phyloP scores from a whole-genome alignment of 2,329 filamentous ascomycete genomes.

The Aspergillus sp. region DNA sequence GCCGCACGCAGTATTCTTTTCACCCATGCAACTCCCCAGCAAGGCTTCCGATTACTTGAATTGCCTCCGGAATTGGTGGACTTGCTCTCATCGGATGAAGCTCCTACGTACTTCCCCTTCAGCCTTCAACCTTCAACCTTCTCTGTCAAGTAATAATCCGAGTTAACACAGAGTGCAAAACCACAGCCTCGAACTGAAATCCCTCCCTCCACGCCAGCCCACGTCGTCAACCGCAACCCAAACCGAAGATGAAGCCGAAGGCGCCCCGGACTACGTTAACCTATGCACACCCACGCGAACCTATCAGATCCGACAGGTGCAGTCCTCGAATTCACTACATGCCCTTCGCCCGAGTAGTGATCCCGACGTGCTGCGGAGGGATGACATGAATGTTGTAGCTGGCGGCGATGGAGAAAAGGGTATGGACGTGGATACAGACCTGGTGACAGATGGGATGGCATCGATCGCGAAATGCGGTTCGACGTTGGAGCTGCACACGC shows the following conservation, averaged over 20 bases:
- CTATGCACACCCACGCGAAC: conserved; percentile 52
- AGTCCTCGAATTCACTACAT: conserved; percentile 57
- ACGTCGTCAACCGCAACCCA: conserved; percentile 20
- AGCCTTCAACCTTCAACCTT: background rate
- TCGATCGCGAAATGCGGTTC: conserved; percentile 39
- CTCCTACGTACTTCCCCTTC: conserved; percentile 25
- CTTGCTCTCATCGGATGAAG: conserved; percentile 43
- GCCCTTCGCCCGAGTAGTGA: conserved; percentile 40
- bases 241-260: conserved; percentile 1
- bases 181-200: conserved; percentile 38
- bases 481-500: conserved; percentile 37
- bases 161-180: background rate
- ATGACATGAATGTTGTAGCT: conserved; percentile 21
- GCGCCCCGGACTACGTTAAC: conserved; percentile 40
- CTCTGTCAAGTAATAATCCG: background rate
- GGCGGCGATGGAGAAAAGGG: conserved; percentile 4
- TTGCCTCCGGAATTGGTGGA: conserved; percentile 51
- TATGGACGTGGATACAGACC: conserved; percentile 8
- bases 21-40: conserved; percentile 37
- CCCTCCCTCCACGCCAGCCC: conserved; percentile 16
- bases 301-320: conserved; percentile 55
- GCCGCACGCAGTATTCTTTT: conserved; percentile 29
- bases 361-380: conserved; percentile 10
- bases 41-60: conserved; percentile 53
- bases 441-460: conserved; percentile 26